phyloP scores from a whole-genome alignment of 495 filamentous ascomycete species.

The Talaromyces thailandensis region DNA sequence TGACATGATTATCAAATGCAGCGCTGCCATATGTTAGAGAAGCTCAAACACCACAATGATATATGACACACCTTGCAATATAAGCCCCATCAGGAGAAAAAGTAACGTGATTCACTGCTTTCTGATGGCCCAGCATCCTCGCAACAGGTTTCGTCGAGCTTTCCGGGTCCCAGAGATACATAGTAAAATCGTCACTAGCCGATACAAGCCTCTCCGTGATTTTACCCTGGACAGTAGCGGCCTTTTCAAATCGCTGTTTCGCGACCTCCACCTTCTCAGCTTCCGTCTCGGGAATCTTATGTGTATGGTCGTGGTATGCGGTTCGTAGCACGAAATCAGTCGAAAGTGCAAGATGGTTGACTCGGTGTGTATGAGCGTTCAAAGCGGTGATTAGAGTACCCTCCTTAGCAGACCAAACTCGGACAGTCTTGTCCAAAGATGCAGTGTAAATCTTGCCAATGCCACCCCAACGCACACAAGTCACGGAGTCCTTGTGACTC shows the following conservation, averaged over 20 bases:
- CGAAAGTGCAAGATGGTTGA: constrained; percentile 92
- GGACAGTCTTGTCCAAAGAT: constrained; percentile 90
- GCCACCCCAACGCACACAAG: constrained; percentile 92
- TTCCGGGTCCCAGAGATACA: constrained; percentile 90
- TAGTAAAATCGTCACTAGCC: constrained; percentile 91
- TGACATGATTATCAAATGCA: constrained; percentile 87
- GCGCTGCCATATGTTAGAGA: constrained; percentile 34
- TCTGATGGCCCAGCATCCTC: constrained; percentile 87
- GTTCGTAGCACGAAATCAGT: constrained; percentile 88
- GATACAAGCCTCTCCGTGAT: constrained; percentile 81
- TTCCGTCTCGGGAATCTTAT: constrained; percentile 54
- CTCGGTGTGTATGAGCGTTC: constrained; percentile 81
- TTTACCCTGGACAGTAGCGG: constrained; percentile 69
- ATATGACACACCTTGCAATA: constrained; percentile 47
- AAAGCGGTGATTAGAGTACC: constrained; percentile 74
- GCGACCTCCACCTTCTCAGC: constrained; percentile 70
- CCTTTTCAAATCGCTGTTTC: constrained; percentile 76
- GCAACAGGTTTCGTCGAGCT: constrained; percentile 73
- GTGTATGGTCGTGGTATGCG: constrained; percentile 78
- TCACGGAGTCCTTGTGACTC: constrained; percentile 81
- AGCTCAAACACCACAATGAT: neutral
- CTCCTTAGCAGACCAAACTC: constrained; percentile 76
- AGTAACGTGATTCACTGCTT: constrained; percentile 89
- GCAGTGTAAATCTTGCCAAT: constrained; percentile 76
- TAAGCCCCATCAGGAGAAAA: constrained; percentile 83